A percentile compares a stretch with the other conserved stretches of the same genome.
These are phyloP conservation scores for Colletotrichum ledebouriae DNA, from an alignment of 2,329 filamentous ascomycete species.

Conservation along the genomic window DNA sequence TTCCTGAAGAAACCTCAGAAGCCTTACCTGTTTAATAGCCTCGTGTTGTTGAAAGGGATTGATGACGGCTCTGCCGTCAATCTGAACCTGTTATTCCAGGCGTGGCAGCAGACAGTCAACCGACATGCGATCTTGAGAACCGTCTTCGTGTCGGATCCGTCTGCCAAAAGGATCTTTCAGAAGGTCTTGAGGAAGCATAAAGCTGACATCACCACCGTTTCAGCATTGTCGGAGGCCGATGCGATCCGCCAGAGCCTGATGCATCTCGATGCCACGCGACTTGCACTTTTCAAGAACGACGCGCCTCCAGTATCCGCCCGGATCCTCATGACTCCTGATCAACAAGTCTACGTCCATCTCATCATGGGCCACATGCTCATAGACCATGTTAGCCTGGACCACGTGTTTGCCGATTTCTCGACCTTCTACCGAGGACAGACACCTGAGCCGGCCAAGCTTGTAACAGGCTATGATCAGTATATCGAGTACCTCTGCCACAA, in stretches of 20 bases:
- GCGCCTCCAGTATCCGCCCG: conserved; percentile 3
- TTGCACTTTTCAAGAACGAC: conserved; percentile 3
- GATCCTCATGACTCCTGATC: neutral
- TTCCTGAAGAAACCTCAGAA: conserved; percentile 12
- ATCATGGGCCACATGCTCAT: conserved; percentile 27
- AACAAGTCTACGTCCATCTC: neutral
- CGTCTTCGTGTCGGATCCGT: conserved; percentile 65
- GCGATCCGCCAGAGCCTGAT: neutral
- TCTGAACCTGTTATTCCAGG: conserved; percentile 60
- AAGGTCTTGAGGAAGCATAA: conserved; percentile 50
- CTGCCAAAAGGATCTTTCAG: conserved; percentile 50
- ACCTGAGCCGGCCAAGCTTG: neutral
- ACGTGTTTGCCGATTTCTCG: conserved; percentile 14
- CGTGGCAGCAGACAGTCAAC: conserved; percentile 68
- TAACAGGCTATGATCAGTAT: neutral
- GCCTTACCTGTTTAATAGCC: conserved; percentile 57
- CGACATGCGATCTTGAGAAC: conserved; percentile 75
- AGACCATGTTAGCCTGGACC: conserved; percentile 34
- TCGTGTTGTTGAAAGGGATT: conserved; percentile 47
- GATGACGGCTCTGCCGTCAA: conserved; percentile 47
- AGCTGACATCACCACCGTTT: neutral
- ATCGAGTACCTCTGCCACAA: neutral
- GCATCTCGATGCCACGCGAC: conserved; percentile 5
- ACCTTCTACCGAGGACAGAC: neutral
- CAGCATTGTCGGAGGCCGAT: conserved; percentile 1